A percentile compares a stretch with the other conserved stretches of the same genome.
Evolutionary conservation across 2,329 filamentous ascomycete species (phyloP).

Genomic region (Pestalotiopsis sp.): DNA sequence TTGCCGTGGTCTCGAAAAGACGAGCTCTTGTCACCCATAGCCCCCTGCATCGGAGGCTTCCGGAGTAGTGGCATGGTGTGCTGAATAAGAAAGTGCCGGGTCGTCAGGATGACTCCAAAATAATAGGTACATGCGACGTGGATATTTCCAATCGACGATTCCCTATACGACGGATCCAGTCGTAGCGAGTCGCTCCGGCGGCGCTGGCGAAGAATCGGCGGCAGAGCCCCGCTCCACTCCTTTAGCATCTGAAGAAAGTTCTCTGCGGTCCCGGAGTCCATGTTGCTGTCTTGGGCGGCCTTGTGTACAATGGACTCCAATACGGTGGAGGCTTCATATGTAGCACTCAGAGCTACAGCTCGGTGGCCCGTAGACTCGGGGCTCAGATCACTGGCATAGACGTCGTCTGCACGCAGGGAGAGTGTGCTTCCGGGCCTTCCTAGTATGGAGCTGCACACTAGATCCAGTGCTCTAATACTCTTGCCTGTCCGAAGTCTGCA

Average conservation of each 20-base stretch:
- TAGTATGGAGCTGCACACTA: constrained; percentile 49
- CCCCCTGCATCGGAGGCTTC: constrained; percentile 23
- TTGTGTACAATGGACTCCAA: constrained; percentile 10
- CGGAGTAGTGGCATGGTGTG: constrained; percentile 42
- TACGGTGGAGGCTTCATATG: constrained; percentile 8
- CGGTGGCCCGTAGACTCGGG: constrained; percentile 22
- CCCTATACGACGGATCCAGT: constrained; percentile 22
- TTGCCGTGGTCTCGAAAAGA: neutral
- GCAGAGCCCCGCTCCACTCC: constrained; percentile 9
- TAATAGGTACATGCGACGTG: constrained; percentile 62
- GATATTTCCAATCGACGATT: constrained; percentile 48
- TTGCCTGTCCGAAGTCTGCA: constrained; percentile 45
- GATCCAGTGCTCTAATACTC: constrained; percentile 49
- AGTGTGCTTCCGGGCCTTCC: constrained; percentile 43
- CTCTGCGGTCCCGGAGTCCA: constrained; percentile 3
- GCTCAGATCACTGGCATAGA: constrained; percentile 23
- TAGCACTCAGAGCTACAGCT: constrained; percentile 6
- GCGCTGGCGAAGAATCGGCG: constrained; percentile 15
- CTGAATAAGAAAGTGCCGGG: constrained; percentile 57
- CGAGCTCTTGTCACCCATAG: neutral
- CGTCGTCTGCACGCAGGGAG: constrained; percentile 29
- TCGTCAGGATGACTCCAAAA: constrained; percentile 59
- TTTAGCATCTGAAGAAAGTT: constrained; percentile 9
- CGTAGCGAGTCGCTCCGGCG: constrained; percentile 14
- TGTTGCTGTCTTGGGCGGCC: constrained; percentile 11